Evolutionary conservation across 495 filamentous ascomycete species (phyloP).

Genomic region (Platismatia glauca): DNA sequence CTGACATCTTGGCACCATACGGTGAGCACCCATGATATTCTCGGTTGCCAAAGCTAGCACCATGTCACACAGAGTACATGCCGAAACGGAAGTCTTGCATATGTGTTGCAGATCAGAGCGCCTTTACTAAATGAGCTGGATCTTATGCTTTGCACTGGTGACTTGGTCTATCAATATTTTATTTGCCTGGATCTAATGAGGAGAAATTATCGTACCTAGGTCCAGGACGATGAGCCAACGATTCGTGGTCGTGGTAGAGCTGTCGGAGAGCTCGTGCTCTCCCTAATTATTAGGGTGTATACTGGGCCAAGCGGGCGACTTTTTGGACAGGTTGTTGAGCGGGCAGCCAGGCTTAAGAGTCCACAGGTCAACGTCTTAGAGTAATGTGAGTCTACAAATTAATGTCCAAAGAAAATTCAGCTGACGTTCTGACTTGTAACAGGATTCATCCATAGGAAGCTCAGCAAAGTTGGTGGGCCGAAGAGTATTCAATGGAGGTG

Average conservation of each 20-base stretch:
- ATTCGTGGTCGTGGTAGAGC: neutral
- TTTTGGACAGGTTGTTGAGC: neutral
- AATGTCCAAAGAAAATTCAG: neutral
- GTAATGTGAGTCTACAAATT: neutral
- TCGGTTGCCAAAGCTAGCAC: neutral
- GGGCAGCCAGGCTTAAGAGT: neutral
- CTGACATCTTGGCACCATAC: neutral
- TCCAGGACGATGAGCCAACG: neutral
- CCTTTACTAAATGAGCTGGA: neutral
- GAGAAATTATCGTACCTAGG: neutral
- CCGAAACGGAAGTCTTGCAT: neutral
- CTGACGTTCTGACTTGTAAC: neutral
- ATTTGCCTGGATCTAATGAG: neutral
- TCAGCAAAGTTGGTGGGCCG: neutral
- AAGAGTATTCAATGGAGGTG: neutral
- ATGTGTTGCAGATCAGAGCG: neutral
- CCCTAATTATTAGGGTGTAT: neutral
- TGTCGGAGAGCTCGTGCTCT: neutral
- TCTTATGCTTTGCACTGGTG: neutral
- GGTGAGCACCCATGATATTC: neutral
- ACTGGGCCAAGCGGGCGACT: neutral
- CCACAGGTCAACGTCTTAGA: neutral
- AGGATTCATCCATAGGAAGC: neutral
- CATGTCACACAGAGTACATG: neutral
- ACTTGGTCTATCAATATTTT: neutral